phyloP scores from a whole-genome alignment of 2,329 filamentous ascomycete genomes.

The Colletotrichum shisoi region DNA sequence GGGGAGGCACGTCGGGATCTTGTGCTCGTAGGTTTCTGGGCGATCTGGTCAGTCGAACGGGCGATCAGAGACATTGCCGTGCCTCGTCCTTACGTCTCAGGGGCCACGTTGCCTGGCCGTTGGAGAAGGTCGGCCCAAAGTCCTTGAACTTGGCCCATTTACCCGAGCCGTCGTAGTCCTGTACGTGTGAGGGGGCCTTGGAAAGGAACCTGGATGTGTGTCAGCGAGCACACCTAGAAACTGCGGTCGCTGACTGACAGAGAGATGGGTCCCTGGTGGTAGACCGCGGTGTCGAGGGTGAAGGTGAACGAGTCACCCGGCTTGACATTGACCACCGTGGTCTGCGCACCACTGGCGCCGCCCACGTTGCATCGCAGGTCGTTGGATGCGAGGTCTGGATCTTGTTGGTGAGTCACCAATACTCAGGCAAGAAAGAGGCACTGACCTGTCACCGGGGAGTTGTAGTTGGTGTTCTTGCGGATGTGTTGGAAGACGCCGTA shows the following conservation, averaged over 20 bases:
- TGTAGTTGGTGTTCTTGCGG: constrained; percentile 51
- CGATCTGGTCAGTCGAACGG: neutral
- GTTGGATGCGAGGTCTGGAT: constrained; percentile 48
- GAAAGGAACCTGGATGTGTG: constrained; percentile 48
- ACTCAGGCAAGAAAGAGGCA: too few species aligned
- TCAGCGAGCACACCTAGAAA: constrained; percentile 8
- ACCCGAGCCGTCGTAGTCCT: constrained; percentile 50
- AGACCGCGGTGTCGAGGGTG: constrained; percentile 51
- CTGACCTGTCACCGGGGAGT: constrained; percentile 48
- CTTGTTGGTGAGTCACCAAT: neutral
- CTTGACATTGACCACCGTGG: constrained; percentile 47
- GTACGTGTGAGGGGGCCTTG: constrained; percentile 48
- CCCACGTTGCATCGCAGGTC: constrained; percentile 53
- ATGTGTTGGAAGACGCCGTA: constrained; percentile 47
- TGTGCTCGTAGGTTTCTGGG: constrained; percentile 46
- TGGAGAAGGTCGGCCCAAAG: constrained; percentile 48
- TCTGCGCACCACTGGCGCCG: constrained; percentile 44
- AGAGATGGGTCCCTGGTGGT: constrained; percentile 52
- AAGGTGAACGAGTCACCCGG: constrained; percentile 50
- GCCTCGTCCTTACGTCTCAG: constrained; percentile 42
- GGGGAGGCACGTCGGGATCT: constrained; percentile 61
- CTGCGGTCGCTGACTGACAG: constrained; percentile 42
- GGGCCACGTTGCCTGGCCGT: constrained; percentile 46
- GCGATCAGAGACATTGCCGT: neutral
- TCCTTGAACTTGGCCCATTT: constrained; percentile 54